phyloP scores from a whole-genome alignment of 139 green algal species.

The Chlamydomonas sp. region DNA sequence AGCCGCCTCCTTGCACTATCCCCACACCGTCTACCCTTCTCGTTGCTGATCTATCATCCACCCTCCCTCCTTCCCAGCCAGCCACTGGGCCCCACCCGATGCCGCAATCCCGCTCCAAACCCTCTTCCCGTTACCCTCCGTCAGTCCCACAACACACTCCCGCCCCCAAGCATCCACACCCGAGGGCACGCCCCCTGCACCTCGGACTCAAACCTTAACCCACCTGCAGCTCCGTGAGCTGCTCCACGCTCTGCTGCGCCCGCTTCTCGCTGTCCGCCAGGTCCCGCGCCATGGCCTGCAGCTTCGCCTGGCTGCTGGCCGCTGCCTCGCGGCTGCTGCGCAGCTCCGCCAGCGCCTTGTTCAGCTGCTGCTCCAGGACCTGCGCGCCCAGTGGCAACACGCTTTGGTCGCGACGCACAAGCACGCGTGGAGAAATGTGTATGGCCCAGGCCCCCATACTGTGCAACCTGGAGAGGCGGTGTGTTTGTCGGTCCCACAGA shows the following conservation, averaged over 20 bases:
- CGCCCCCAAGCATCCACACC: background rate
- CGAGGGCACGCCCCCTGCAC: no score
- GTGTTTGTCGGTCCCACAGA: no score
- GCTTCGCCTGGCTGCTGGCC: constrained; percentile 11
- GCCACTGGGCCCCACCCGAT: background rate
- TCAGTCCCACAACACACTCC: background rate
- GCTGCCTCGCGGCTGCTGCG: background rate
- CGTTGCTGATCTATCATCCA: background rate
- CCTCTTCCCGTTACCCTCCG: no score
- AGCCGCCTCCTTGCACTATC: no score
- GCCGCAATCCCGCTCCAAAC: no score
- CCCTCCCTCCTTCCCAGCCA: background rate
- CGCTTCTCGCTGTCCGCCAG: background rate
- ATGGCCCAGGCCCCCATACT: no score
- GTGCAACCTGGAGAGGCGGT: no score
- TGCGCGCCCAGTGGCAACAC: background rate
- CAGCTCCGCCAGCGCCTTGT: constrained; percentile 12
- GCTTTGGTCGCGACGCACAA: no score
- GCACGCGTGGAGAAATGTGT: no score
- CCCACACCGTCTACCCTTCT: no score
- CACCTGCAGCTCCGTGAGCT: constrained; percentile 31
- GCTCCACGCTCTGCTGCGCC: constrained; percentile 13
- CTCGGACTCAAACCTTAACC: no score
- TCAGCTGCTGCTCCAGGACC: constrained; percentile 25
- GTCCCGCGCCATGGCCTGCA: constrained; percentile 24